phyloP scores from a whole-genome alignment of 768 basidiomycete genomes.

The Trametes elegans region DNA sequence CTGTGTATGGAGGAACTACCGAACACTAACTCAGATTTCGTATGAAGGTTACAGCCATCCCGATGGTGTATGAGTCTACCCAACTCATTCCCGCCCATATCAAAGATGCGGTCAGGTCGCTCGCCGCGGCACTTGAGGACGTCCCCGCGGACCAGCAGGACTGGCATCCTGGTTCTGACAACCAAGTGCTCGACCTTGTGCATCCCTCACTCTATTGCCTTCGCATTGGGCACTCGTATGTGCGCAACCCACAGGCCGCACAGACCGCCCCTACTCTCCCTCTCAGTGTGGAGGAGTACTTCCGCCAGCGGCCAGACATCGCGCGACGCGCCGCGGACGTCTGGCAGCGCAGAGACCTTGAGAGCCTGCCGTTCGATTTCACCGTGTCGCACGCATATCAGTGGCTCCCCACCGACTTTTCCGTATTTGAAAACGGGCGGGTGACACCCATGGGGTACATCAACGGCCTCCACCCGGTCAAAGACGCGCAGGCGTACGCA shows the following conservation, averaged over 20 bases:
- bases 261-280: background rate
- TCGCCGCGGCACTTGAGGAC: conserved; percentile 31
- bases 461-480: conserved; percentile 29
- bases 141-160: conserved; percentile 37
- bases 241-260: background rate
- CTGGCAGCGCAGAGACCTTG: background rate
- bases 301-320: background rate
- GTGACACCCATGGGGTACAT: conserved; percentile 28
- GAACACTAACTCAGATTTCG: too few species aligned
- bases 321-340: background rate
- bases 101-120: background rate
- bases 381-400: conserved; percentile 22
- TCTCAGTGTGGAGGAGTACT: background rate
- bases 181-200: conserved; percentile 44
- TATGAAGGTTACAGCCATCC: background rate
- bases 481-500: conserved; percentile 16
- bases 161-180: conserved; percentile 46
- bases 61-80: conserved; percentile 8
- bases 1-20: background rate
- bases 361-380: background rate
- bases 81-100: background rate
- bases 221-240: conserved; percentile 5
- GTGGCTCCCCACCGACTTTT: conserved; percentile 33
- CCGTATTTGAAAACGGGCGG: conserved; percentile 21
- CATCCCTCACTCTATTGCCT: conserved; percentile 45